phyloP scores from a whole-genome alignment of 179 eudicot genomes.

The Nepenthes alata region DNA sequence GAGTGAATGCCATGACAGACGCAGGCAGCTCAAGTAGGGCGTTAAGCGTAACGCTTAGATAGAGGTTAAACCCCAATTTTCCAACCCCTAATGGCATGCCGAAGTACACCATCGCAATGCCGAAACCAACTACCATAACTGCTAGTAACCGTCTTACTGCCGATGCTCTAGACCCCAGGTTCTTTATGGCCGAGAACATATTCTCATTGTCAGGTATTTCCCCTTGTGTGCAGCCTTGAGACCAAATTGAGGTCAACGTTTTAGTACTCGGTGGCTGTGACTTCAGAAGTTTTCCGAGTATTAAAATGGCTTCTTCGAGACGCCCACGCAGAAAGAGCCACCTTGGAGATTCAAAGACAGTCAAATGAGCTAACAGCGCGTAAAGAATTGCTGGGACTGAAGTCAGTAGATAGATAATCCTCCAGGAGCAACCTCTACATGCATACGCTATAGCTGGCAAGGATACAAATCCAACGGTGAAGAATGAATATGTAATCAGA shows the following conservation, averaged over 20 bases:
- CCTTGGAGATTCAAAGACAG: constrained; percentile 52
- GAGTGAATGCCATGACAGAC: constrained; percentile 25
- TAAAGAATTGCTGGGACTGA: constrained; percentile 37
- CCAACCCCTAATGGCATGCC: constrained; percentile 65
- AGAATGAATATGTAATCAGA: constrained; percentile 41
- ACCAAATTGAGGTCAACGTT: not conserved
- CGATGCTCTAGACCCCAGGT: constrained; percentile 33
- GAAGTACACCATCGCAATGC: constrained; percentile 51
- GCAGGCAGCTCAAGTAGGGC: constrained; percentile 51
- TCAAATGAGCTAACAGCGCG: constrained; percentile 20
- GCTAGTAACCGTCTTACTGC: constrained; percentile 25
- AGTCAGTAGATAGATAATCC: constrained; percentile 40
- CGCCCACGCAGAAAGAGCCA: constrained; percentile 60
- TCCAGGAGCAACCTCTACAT: constrained; percentile 35
- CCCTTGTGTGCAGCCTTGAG: not conserved
- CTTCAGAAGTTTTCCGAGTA: constrained; percentile 3
- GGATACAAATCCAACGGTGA: constrained; percentile 47
- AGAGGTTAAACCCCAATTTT: constrained; percentile 36
- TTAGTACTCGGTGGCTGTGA: no score
- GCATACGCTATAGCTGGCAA: constrained; percentile 52
- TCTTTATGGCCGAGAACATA: constrained; percentile 29
- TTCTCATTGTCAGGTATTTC: not conserved
- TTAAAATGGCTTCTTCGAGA: constrained; percentile 31
- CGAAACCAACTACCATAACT: constrained; percentile 37
- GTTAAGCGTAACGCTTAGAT: constrained; percentile 40